Percentiles rank a stretch among this genome's conserved stretches.
Evolutionary conservation across 2,329 filamentous ascomycete genomes (phyloP).

Genomic region (Pseudocercospora eumusae): DNA sequence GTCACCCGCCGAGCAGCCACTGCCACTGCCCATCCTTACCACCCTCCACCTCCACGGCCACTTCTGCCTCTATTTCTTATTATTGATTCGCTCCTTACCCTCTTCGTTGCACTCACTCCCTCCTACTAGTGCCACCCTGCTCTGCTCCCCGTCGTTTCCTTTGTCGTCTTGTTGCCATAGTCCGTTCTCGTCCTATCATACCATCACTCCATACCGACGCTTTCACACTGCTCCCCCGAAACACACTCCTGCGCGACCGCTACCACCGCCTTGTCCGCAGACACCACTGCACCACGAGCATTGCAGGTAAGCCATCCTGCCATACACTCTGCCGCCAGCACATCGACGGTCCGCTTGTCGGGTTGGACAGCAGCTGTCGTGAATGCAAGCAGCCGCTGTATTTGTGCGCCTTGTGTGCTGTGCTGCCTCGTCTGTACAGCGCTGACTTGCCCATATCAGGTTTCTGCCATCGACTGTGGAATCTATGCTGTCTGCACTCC

Average conservation of each 20-base stretch:
- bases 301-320: constrained; percentile 18
- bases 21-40: constrained; percentile 11
- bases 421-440: constrained; percentile 9
- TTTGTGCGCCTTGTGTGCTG: constrained; percentile 16
- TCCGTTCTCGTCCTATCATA: constrained; percentile 10
- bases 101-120: constrained; percentile 13
- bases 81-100: constrained; percentile 10
- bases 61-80: constrained; percentile 11
- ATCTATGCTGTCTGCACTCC: constrained; percentile 12
- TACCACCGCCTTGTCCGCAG: constrained; percentile 4
- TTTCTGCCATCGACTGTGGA: constrained; percentile 7
- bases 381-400: constrained; percentile 24
- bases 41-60: background rate
- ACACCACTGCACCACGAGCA: constrained; percentile 2
- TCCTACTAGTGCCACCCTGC: background rate
- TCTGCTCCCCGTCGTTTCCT: constrained; percentile 17
- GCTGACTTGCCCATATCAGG: constrained; percentile 12
- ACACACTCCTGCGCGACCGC: constrained; percentile 8
- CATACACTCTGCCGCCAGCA: constrained; percentile 12
- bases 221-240: constrained; percentile 4
- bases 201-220: constrained; percentile 9
- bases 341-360: constrained; percentile 14
- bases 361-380: constrained; percentile 27
- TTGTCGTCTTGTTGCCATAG: constrained; percentile 10
- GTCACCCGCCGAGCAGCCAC: constrained; percentile 8